These are phyloP conservation scores for Adansonia rubrostipa DNA, from an alignment of 441 rosid species.

Conservation along the genomic window DNA sequence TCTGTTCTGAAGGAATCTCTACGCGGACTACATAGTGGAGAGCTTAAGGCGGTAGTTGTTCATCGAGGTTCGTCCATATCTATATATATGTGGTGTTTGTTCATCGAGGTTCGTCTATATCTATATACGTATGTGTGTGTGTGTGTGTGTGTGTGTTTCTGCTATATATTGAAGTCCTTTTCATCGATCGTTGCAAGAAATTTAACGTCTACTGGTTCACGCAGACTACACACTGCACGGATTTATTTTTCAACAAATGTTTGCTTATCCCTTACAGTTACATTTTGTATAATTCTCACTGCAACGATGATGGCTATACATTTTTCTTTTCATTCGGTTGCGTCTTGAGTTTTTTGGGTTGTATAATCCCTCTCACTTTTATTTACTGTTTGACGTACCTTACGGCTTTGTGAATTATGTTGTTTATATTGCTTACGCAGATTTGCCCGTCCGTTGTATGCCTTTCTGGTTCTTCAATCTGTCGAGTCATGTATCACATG, in stretches of 20 bases:
- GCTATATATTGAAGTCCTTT: constrained; percentile 16
- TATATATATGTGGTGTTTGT: too few species aligned
- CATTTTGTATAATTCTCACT: neutral
- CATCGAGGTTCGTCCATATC: too few species aligned
- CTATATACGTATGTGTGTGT: too few species aligned
- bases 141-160: too few species aligned
- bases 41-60: constrained; percentile 77
- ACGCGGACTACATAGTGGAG: constrained; percentile 91
- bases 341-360: neutral
- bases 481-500: neutral
- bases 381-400: neutral
- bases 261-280: neutral
- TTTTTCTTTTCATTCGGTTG: neutral
- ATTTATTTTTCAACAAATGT: too few species aligned
- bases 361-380: neutral
- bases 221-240: neutral
- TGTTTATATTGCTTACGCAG: too few species aligned
- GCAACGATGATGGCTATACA: constrained; percentile 19
- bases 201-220: neutral
- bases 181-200: constrained; percentile 17
- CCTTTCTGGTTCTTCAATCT: neutral
- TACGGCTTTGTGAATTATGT: neutral
- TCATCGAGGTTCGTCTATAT: too few species aligned
- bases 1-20: constrained; percentile 66
- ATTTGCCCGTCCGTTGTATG: neutral